Percentiles rank a stretch among this genome's conserved stretches.
Evolutionary conservation across 2,329 filamentous ascomycete species (phyloP).

Genomic region (Trichoderma semiorbis): DNA sequence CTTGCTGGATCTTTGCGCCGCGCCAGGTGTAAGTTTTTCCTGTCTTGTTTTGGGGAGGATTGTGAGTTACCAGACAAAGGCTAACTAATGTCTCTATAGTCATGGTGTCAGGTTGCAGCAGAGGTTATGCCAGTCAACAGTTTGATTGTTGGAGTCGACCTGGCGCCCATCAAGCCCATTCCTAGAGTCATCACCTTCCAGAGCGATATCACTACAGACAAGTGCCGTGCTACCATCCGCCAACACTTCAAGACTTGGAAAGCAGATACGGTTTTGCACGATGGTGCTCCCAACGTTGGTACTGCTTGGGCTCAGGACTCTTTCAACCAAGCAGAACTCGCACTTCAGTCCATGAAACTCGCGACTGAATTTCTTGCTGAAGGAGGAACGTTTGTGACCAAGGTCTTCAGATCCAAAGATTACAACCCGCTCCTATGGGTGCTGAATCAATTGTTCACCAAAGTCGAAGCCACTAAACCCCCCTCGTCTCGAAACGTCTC

Average conservation of each 20-base stretch:
- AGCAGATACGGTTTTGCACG: constrained; percentile 90
- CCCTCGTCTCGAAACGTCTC: constrained; percentile 94
- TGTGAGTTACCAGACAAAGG: background rate
- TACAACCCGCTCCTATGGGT: constrained; percentile 97
- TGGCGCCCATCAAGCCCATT: constrained; percentile 93
- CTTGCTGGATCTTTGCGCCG: constrained; percentile 93
- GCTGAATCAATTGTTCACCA: constrained; percentile 91
- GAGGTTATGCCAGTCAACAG: constrained; percentile 90
- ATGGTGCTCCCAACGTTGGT: constrained; percentile 96
- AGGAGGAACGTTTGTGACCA: constrained; percentile 92
- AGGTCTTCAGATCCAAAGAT: constrained; percentile 95
- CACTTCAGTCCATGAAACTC: constrained; percentile 84
- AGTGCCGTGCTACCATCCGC: constrained; percentile 85
- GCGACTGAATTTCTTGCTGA: constrained; percentile 89
- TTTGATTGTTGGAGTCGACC: constrained; percentile 91
- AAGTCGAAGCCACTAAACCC: constrained; percentile 96
- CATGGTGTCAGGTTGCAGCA: constrained; percentile 94
- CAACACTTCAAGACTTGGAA: constrained; percentile 94
- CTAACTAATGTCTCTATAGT: constrained; percentile 45
- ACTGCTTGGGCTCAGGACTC: constrained; percentile 98
- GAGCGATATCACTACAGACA: constrained; percentile 96
- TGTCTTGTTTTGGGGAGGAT: background rate
- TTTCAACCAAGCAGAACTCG: constrained; percentile 93
- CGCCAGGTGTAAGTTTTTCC: constrained; percentile 69
- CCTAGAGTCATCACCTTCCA: constrained; percentile 93